A percentile compares a stretch with the other conserved stretches of the same genome.
These are phyloP conservation scores for Rosa chinensis DNA, from an alignment of 306 rosid species.

Conservation along the genomic window DNA sequence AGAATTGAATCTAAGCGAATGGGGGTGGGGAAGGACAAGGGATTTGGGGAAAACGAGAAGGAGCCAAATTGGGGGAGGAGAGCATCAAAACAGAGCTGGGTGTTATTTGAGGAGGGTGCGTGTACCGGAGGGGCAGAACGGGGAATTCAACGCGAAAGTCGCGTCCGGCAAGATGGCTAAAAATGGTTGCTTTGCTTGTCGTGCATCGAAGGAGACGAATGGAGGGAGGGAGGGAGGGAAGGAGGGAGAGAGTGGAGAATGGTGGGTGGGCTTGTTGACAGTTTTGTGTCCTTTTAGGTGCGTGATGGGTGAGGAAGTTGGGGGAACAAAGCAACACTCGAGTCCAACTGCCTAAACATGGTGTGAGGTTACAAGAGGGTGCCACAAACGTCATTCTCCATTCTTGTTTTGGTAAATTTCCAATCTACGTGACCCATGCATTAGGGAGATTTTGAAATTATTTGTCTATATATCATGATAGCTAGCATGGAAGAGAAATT, in stretches of 20 bases:
- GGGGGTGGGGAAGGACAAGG: background rate
- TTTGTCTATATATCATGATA: no score
- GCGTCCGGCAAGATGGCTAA: background rate
- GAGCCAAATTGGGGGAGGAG: background rate
- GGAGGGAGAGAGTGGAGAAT: background rate
- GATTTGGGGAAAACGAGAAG: background rate
- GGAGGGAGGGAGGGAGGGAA: no score
- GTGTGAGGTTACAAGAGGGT: background rate
- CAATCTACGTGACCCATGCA: no score
- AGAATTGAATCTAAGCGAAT: background rate
- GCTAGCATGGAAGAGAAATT: no score
- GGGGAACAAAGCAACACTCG: background rate
- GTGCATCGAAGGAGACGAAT: background rate
- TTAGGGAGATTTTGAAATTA: no score
- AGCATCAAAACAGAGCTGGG: background rate
- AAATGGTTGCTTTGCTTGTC: background rate
- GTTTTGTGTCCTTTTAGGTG: background rate
- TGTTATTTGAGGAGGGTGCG: background rate
- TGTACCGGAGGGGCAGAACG: background rate
- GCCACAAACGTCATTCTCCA: background rate
- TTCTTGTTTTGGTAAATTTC: background rate
- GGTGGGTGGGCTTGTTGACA: conserved; percentile 3
- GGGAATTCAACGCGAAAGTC: background rate
- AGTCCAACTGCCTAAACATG: background rate
- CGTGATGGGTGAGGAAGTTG: background rate